Conservation (phyloP, 2,329 filamentous ascomycete genomes). For the Aspergillus persii region DNA sequence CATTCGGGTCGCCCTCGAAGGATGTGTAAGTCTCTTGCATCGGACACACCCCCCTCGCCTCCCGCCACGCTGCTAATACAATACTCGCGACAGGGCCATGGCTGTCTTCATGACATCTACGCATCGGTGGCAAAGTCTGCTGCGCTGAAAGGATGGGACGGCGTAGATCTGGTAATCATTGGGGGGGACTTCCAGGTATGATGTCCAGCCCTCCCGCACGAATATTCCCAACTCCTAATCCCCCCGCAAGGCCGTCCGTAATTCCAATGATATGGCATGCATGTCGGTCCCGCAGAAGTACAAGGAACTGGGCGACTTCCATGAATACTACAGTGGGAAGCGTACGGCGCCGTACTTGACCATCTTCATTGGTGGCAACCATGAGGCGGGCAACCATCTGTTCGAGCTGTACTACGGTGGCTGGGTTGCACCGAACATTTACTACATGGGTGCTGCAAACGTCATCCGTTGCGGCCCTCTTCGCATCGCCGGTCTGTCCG, state of each 20-base stretch:
- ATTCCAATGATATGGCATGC: conserved; percentile 79
- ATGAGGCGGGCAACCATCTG: conserved; percentile 86
- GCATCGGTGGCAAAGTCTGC: conserved; percentile 69
- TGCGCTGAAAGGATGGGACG: conserved; percentile 70
- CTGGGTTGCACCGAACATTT: conserved; percentile 96
- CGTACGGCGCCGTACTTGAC: conserved; percentile 81
- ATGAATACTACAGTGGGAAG: conserved; percentile 83
- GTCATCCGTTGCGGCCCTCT: conserved; percentile 79
- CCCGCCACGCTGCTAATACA: conserved; percentile 9
- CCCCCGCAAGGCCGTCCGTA: conserved; percentile 70
- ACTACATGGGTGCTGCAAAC: conserved; percentile 92
- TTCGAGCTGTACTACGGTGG: conserved; percentile 95
- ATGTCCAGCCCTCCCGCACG: background rate
- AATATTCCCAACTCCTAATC: conserved; percentile 4
- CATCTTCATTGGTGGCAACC: conserved; percentile 90
- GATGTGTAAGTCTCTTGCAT: conserved; percentile 64
- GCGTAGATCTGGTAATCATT: conserved; percentile 87
- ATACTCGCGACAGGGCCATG: conserved; percentile 67
- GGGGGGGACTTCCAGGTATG: conserved; percentile 88
- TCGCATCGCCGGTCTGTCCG: conserved; percentile 84
- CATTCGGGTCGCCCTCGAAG: conserved; percentile 78
- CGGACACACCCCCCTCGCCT: background rate
- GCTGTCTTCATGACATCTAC: conserved; percentile 88
- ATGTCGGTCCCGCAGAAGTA: conserved; percentile 91
- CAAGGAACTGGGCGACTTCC: conserved; percentile 84